phyloP scores from a whole-genome alignment of 805 yeast genomes.

The Candida coleopterorum region DNA sequence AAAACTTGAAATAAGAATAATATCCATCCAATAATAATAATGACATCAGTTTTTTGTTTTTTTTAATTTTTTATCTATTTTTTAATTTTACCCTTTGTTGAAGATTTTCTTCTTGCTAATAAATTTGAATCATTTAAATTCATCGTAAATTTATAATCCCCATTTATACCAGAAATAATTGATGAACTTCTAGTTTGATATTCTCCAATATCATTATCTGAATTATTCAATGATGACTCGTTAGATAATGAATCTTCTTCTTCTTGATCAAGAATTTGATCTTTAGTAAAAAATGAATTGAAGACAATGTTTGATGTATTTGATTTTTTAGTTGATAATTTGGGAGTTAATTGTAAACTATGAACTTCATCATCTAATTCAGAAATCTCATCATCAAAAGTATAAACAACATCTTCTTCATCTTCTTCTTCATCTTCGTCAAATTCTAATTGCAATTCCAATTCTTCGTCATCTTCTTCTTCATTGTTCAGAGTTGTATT shows the following conservation, averaged over 20 bases:
- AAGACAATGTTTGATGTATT: neutral
- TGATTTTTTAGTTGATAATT: neutral
- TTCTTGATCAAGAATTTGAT: conserved; percentile 15
- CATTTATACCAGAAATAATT: conserved; percentile 34
- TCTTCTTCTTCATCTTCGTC: conserved; percentile 17
- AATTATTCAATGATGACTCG: conserved; percentile 8
- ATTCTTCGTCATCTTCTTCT: conserved; percentile 16
- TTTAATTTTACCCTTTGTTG: conserved; percentile 11
- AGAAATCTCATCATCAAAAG: conserved; percentile 16
- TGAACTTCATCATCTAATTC: conserved; percentile 21
- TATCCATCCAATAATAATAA: too few relatives aligned
- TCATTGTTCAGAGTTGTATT: conserved; percentile 15
- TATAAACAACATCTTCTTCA: conserved; percentile 16
- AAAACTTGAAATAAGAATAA: too few relatives aligned
- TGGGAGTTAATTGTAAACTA: conserved; percentile 12
- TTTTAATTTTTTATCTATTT: neutral
- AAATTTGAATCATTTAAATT: conserved; percentile 62
- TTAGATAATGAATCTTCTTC: conserved; percentile 16
- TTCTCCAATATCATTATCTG: conserved; percentile 12
- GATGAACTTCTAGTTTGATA: conserved; percentile 36
- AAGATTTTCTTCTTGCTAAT: conserved; percentile 49
- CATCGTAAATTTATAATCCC: conserved; percentile 49
- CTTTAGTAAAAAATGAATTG: neutral
- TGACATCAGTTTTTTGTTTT: too few relatives aligned
- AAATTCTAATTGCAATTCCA: too few relatives aligned